Evolutionary conservation across 495 filamentous ascomycete genomes (phyloP), one percentile per base, ranked within the genome.

Genomic region (Podospora comata): DNA sequence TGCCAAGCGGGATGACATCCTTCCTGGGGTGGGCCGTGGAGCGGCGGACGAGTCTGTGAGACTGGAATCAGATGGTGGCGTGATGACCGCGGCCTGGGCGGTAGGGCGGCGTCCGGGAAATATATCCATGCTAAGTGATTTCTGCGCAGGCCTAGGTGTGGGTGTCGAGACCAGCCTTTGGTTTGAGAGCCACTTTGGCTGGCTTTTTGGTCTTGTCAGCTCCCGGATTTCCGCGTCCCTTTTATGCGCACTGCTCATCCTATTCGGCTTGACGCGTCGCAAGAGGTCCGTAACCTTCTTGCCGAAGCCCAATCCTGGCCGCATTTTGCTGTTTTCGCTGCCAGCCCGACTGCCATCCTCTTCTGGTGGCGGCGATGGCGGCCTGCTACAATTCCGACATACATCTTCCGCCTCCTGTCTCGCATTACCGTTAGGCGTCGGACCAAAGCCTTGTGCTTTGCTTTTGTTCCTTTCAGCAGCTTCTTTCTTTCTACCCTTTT

Each of bases 331-430:
- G 5, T 11, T 60, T n/a, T 68, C 66, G 34, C 62, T 30, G 18
- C 61, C 26, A 15, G 16, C 28, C 26, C 30, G 57, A 30, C 28
- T 65, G 54, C 27, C 39, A n/a, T 60, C 9, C 23, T 32, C 27
- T 57, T 23, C 53, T 20, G 34, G 1, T 3, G 70, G 62, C 26
- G 74, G 74, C 11, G 67, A 71, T 16, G 70, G 53, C 6, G 66
- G 66, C 2, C 74, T 58, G 65, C 67, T 69, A 65, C 75, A 76
- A 28, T 71, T 65, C 53, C 58, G 72, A 58, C 75, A 77, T 16
- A 70, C 20, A 19, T 66, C 34, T n/a, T 34, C 20, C 11, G 66
- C 58, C 11, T 70, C 72, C 19, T 62, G 23, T 53, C 60, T 66
- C 20, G 62, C 23, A 32, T 44, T 34, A 19, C 6, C 48, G 11